Evolutionary conservation across 495 filamentous ascomycete genomes (phyloP), one percentile per base, ranked within the genome.

Genomic region (Penicillium cataractarum): DNA sequence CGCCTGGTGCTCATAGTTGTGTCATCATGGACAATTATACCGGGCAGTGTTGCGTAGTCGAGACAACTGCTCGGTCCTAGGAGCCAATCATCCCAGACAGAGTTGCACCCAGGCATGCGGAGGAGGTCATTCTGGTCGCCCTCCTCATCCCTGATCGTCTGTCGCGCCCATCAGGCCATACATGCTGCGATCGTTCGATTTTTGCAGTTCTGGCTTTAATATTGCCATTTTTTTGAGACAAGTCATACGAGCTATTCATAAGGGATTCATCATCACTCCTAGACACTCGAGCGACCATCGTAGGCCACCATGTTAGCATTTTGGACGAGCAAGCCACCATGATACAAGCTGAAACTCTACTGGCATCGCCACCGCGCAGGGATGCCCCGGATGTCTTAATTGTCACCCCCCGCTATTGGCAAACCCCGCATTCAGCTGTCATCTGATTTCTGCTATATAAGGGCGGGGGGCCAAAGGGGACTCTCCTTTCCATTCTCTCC

Each of bases 401-500:
- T 68, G 70, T 72, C 62, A 65, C 69, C 40, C 29, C 58, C 64
- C 54, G 57, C 58, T 58, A 67, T 60, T 58, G 32, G 52, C 19
- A 60, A 70, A 60, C 58, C 70, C 70, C 70, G 70, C 70, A 67
- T 65, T 60, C 37, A 42, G 12, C 6, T 61, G 67, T 72, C 70
- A 72, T 63, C 65, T 72, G 67, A 72, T 60, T 24, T 27, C 33
- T 12, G 17, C 19, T 70, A 68, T 72, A 72, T 66, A 72, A 63
- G 35, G 13, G 15, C 44, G 17, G 51, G 32, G 17, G 51, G 32
- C 15, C 31, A 33, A 48, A 48, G 33, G 27, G 24, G 17, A 6
- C 7, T 19, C 12, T 46, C 44, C 49, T 49, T 46, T 42, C 0
- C 58, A 4, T 55, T 53, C n/a, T 9, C 10, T 55, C 19, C 29